Conservation (phyloP, 495 filamentous ascomycete species). For the Recurvomyces mirabilis region DNA sequence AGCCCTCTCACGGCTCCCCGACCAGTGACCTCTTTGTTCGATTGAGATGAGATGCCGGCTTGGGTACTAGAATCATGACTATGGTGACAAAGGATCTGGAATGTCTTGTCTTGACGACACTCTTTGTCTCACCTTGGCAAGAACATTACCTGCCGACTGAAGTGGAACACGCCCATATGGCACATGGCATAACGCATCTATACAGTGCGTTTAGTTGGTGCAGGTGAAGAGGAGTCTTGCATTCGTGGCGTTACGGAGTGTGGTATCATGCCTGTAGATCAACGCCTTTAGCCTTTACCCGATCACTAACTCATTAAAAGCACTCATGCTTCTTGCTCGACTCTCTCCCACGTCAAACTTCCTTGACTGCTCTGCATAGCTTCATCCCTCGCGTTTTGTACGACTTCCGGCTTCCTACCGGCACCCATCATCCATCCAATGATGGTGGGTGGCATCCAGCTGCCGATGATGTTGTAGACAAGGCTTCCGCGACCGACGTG, state of each 20-base stretch:
- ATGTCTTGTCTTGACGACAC: too few species aligned
- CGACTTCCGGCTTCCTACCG: conserved; percentile 31
- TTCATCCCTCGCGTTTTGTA: conserved; percentile 12
- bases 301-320: not conserved
- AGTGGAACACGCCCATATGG: too few species aligned
- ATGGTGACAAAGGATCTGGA: too few species aligned
- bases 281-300: not conserved
- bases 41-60: too few species aligned
- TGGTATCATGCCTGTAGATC: conserved; percentile 1
- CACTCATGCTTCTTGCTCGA: conserved; percentile 20
- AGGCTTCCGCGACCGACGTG: conserved; percentile 72
- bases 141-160: too few species aligned
- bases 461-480: conserved; percentile 75
- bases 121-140: too few species aligned
- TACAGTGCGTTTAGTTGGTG: too few species aligned
- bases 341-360: conserved; percentile 32
- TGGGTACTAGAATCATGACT: too few species aligned
- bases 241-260: conserved; percentile 5
- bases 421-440: conserved; percentile 87
- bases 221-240: too few species aligned
- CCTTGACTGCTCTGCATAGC: conserved; percentile 16
- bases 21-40: too few species aligned
- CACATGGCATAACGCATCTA: too few species aligned
- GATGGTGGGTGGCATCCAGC: conserved; percentile 65
- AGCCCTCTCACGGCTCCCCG: too few species aligned